Evolutionary conservation across 345 rosid species (phyloP).

Genomic region (Excoecaria cochinchinensis): DNA sequence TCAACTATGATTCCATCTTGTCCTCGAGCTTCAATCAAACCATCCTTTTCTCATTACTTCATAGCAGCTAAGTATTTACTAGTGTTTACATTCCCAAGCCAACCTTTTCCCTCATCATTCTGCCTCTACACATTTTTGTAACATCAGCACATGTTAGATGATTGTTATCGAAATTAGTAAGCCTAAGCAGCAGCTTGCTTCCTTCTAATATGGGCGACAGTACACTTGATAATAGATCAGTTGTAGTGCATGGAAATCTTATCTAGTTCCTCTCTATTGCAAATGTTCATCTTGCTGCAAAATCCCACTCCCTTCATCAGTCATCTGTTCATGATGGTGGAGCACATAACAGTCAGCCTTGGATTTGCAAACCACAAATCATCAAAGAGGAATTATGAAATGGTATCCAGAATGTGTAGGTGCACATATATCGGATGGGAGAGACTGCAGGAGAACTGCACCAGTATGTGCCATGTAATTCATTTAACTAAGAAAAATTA

Average conservation of each 20-base stretch:
- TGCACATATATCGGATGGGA: background rate
- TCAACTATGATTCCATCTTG: background rate
- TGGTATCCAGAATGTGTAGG: background rate
- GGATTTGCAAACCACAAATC: background rate
- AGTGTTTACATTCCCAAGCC: no score
- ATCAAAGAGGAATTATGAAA: background rate
- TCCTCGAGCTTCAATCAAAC: background rate
- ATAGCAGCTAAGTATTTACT: background rate
- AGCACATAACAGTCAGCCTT: background rate
- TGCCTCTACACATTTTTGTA: background rate
- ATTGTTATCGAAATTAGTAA: background rate
- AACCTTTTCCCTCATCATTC: background rate
- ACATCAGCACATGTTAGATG: constrained; percentile 7
- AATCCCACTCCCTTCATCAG: constrained; percentile 21
- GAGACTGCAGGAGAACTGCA: background rate
- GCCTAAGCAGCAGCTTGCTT: background rate
- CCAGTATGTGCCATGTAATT: background rate
- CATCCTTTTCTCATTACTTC: background rate
- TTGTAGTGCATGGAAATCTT: background rate
- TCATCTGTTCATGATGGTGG: constrained; percentile 19
- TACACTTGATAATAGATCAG: constrained; percentile 10
- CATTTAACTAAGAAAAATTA: background rate
- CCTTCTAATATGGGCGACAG: background rate
- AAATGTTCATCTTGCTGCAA: constrained; percentile 6
- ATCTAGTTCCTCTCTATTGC: background rate